Evolutionary conservation across 2,329 filamentous ascomycete species (phyloP).

Genomic region (Fusarium sterilihyphosum): DNA sequence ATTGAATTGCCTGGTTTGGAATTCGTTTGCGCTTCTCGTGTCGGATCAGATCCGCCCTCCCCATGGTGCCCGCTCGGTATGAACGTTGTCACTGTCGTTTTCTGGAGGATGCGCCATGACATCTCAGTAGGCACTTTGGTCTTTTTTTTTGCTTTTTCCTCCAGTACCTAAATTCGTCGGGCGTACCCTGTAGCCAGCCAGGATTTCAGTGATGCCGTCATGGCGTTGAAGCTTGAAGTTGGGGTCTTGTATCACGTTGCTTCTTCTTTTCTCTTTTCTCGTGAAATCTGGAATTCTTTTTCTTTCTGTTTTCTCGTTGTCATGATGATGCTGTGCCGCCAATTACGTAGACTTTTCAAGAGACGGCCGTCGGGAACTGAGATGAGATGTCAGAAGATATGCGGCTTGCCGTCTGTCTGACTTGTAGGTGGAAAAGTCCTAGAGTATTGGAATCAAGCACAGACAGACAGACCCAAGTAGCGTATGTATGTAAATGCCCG

Average conservation of each 20-base stretch:
- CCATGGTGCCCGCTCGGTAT: constrained; percentile 10
- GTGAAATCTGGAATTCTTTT: background rate
- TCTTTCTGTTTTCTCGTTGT: constrained; percentile 18
- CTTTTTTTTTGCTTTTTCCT: constrained; percentile 18
- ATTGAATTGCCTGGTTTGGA: constrained; percentile 25
- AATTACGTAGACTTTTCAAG: constrained; percentile 34
- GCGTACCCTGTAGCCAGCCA: constrained; percentile 26
- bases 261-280: constrained; percentile 14
- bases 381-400: constrained; percentile 23
- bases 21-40: constrained; percentile 14
- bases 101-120: constrained; percentile 27
- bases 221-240: constrained; percentile 11
- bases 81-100: background rate
- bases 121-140: constrained; percentile 2
- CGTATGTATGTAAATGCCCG: background rate
- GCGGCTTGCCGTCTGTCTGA: constrained; percentile 26
- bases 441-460: background rate
- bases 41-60: constrained; percentile 27
- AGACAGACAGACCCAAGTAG: background rate
- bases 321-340: constrained; percentile 21
- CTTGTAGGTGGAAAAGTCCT: constrained; percentile 6
- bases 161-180: background rate
- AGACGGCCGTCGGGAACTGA: constrained; percentile 5
- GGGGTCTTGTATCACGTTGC: constrained; percentile 20
- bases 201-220: constrained; percentile 30